Conservation (phyloP, 768 basidiomycete genomes). For the Daedaleopsis nitida region DNA sequence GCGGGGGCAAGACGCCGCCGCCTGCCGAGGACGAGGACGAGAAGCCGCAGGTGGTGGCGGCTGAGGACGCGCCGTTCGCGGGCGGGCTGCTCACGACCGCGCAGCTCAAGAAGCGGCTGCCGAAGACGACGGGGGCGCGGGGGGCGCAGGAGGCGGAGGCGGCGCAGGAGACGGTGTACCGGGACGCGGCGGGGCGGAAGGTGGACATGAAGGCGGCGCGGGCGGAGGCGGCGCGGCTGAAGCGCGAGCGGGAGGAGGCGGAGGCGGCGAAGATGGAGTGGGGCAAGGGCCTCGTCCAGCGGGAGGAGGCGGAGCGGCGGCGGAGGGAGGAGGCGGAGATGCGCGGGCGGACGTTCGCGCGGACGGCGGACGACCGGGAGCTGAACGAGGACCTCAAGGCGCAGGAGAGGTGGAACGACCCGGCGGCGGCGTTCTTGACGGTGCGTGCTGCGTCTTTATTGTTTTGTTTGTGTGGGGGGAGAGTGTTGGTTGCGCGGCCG, state of each 20-base stretch:
- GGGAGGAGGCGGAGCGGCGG: conserved; percentile 73
- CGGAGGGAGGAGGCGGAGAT: conserved; percentile 69
- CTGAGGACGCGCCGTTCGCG: conserved; percentile 45
- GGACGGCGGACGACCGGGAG: conserved; percentile 79
- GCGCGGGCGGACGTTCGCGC: conserved; percentile 65
- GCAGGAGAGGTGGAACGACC: conserved; percentile 92
- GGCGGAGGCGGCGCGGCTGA: conserved; percentile 81
- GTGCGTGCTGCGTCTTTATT: too few species aligned
- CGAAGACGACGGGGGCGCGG: conserved; percentile 38
- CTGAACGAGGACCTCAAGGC: conserved; percentile 85
- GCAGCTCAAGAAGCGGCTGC: conserved; percentile 68
- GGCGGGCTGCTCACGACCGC: conserved; percentile 82
- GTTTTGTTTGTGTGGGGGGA: too few species aligned
- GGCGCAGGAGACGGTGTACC: conserved; percentile 91
- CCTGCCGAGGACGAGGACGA: conserved; percentile 75
- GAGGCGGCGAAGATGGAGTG: conserved; percentile 95
- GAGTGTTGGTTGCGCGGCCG: too few species aligned
- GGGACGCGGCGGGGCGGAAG: conserved; percentile 84
- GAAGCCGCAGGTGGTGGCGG: conserved; percentile 59
- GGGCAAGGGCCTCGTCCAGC: conserved; percentile 94
- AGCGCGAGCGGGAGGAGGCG: conserved; percentile 81
- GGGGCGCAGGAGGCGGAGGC: conserved; percentile 54
- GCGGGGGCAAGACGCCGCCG: conserved; percentile 48
- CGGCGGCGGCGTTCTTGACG: conserved; percentile 92
- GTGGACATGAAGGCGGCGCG: conserved; percentile 85